Conservation (phyloP, 176 grass and related monocot genomes). For the Oryza meridionalis region DNA sequence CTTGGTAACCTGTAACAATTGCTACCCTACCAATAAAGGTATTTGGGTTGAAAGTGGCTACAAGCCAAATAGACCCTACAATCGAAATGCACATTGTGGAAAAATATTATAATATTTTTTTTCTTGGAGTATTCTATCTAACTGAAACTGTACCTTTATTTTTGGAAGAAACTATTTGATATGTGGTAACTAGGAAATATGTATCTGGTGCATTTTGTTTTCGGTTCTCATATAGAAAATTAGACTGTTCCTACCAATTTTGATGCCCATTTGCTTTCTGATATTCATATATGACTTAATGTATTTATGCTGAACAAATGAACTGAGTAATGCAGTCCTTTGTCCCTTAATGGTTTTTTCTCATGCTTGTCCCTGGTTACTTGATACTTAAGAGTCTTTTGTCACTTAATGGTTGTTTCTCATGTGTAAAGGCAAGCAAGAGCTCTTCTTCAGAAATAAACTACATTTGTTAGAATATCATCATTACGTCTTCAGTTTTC, state of each 20-base stretch:
- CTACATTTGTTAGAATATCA: slow-evolving; percentile 27
- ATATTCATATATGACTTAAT: neutral
- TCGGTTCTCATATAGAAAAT: neutral
- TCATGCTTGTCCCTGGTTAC: slow-evolving; percentile 37
- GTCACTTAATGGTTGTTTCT: neutral
- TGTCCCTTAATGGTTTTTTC: neutral
- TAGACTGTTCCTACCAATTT: slow-evolving; percentile 11
- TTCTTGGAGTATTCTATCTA: slow-evolving; percentile 20
- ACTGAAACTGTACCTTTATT: neutral
- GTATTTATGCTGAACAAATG: slow-evolving; percentile 10
- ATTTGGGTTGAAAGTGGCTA: too few relatives aligned
- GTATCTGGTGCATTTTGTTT: neutral
- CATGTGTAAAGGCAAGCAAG: slow-evolving; percentile 4
- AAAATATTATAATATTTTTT: neutral
- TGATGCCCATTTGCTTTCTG: slow-evolving; percentile 27
- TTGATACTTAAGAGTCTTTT: neutral
- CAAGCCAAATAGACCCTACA: too few relatives aligned
- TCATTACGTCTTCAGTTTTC: neutral
- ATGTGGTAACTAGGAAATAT: neutral
- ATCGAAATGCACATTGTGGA: too few relatives aligned
- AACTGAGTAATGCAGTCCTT: neutral
- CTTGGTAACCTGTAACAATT: too few relatives aligned
- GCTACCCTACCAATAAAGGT: too few relatives aligned
- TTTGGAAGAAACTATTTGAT: neutral
- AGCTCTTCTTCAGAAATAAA: neutral